Base-by-base conservation (phyloP, 331 rosid genomes). In the Quercus lobata region DNA sequence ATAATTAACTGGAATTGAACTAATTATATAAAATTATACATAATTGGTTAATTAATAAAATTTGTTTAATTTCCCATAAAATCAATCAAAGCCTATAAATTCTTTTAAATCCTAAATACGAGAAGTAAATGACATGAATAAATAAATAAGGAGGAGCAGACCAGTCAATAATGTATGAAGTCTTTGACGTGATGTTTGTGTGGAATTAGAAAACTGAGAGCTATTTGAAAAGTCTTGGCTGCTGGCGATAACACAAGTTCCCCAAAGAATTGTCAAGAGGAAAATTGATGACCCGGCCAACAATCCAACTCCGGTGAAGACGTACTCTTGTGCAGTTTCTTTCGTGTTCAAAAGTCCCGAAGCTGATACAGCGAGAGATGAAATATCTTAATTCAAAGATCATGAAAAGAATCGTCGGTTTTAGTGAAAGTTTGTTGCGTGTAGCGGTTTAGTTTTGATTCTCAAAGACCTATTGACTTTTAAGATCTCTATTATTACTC, bases 271-370 rank as follows among this genome's bases (percentile, higher is more conserved):
- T 12, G 92, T 90, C 22, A 87, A 83, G 74, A 80, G 92, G 71
- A 90, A 57, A 76, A 90, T 88, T 72, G 94, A 90, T 14, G 94
- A 83, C 54, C 94, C 94, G 30, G 94, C 92, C 83, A 90, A 71
- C 63, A 88, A 83, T 12, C 94, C 94, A 46, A 90, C 92, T 19
- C 94, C 91, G 27, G 91, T 87, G 14, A 82, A 85, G 30, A 88
- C 94, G 78, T 76, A 88, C 27, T 90, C 92, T 80, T 88, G 87
- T 57, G 94, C 92, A 17, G 78, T 75, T n/a, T 88, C 91, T 78
- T 85, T 81, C 8, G 88, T 82, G 52, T 91, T 85, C 14, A 86
- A 71, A 74, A 90, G 81, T 25, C 94, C 94, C 66, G 94, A 86
- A 18, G 86, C 94, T 90, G 76, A 72, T 46, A 19, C 49, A 41